Percentiles rank a stretch among this genome's conserved stretches.
These are phyloP conservation scores for Penicillium argentinense DNA, from an alignment of 495 filamentous ascomycete genomes.

Conservation along the genomic window DNA sequence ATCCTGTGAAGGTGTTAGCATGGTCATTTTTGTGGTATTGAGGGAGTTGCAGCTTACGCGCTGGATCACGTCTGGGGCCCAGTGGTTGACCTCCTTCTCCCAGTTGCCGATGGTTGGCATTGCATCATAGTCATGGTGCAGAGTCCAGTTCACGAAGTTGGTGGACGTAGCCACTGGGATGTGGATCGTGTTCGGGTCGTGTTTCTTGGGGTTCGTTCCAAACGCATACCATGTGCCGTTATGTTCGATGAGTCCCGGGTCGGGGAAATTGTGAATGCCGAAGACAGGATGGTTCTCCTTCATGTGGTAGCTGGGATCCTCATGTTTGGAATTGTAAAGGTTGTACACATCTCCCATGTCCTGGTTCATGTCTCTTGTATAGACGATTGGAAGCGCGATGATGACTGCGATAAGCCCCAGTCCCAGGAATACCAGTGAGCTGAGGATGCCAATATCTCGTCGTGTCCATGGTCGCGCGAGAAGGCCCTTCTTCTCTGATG, in stretches of 20 bases:
- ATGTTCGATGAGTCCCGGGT: conserved; percentile 34
- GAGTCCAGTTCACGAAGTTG: conserved; percentile 34
- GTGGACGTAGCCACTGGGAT: conserved; percentile 33
- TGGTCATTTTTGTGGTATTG: background rate
- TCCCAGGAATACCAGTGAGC: conserved; percentile 11
- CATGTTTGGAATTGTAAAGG: conserved; percentile 3
- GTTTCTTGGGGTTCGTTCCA: conserved; percentile 29
- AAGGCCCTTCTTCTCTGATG: conserved; percentile 5
- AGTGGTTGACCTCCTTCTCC: conserved; percentile 28
- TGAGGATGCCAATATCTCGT: conserved; percentile 9
- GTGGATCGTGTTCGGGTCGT: conserved; percentile 19
- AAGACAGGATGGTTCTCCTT: conserved; percentile 22
- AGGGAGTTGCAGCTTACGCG: conserved; percentile 22
- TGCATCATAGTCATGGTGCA: conserved; percentile 26
- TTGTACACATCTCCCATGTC: conserved; percentile 7
- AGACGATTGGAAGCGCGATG: conserved; percentile 20
- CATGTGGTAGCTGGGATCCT: conserved; percentile 23
- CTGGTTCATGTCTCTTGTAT: conserved; percentile 6
- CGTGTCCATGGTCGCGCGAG: conserved; percentile 18
- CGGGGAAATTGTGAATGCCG: conserved; percentile 33
- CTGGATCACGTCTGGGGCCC: conserved; percentile 39
- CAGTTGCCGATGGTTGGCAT: conserved; percentile 26
- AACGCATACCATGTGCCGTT: conserved; percentile 38
- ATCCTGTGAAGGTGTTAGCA: conserved; percentile 17
- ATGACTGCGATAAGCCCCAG: conserved; percentile 13